A percentile compares a stretch with the other conserved stretches of the same genome.
phyloP scores from a whole-genome alignment of 805 yeast genomes.

The Candida odintsovae region DNA sequence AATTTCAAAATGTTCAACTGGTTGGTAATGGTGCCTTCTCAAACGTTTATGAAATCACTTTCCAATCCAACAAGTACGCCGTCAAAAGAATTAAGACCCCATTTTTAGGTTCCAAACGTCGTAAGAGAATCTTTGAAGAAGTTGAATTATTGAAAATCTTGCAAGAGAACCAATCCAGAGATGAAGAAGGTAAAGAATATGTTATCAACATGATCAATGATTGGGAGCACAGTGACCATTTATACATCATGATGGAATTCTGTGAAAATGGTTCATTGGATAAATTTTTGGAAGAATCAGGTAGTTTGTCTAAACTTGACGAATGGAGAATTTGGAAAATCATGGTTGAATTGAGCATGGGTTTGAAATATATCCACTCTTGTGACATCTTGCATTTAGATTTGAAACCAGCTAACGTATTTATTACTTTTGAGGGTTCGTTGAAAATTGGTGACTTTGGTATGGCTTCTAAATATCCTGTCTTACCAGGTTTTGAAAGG shows the following conservation, averaged over 20 bases:
- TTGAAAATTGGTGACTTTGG: constrained; percentile 97
- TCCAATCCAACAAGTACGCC: constrained; percentile 65
- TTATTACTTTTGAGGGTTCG: constrained; percentile 90
- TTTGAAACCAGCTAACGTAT: constrained; percentile 90
- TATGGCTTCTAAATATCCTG: constrained; percentile 79
- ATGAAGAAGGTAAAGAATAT: constrained; percentile 66
- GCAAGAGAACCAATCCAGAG: constrained; percentile 33
- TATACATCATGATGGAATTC: constrained; percentile 89
- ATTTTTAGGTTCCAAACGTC: constrained; percentile 49
- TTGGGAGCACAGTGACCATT: constrained; percentile 73
- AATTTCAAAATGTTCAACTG: constrained; percentile 56
- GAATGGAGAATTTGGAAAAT: constrained; percentile 99
- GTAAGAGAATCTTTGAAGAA: constrained; percentile 63
- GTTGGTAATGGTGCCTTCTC: constrained; percentile 90
- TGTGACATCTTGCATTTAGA: constrained; percentile 80
- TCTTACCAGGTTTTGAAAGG: constrained; percentile 63
- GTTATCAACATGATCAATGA: constrained; percentile 75
- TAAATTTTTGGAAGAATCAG: constrained; percentile 71
- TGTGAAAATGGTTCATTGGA: constrained; percentile 93
- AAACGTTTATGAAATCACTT: constrained; percentile 74
- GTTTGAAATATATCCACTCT: constrained; percentile 74
- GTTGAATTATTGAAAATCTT: constrained; percentile 57
- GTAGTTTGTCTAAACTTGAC: constrained; percentile 71
- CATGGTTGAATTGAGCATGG: constrained; percentile 73
- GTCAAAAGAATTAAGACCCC: constrained; percentile 80